Percentiles rank a stretch among this genome's conserved stretches.
Conservation (phyloP, 2,329 filamentous ascomycete genomes). For the Cladosporium cucumerinum region DNA sequence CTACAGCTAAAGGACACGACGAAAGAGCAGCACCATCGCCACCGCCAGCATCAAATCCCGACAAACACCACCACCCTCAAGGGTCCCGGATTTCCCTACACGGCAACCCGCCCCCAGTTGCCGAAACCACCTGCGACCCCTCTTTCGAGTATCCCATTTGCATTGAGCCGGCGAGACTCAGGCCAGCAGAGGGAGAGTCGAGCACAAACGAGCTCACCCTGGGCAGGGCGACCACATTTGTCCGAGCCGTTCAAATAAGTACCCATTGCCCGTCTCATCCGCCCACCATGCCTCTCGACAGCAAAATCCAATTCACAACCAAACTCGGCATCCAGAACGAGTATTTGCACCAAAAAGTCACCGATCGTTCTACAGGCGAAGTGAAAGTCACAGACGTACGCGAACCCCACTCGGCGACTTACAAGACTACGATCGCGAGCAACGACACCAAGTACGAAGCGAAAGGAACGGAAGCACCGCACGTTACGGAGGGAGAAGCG, state of each 20-base stretch:
- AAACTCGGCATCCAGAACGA: slow-evolving; percentile 41
- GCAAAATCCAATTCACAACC: slow-evolving; percentile 37
- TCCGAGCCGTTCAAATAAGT: slow-evolving; percentile 1
- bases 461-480: slow-evolving; percentile 28
- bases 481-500: slow-evolving; percentile 20
- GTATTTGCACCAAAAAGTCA: slow-evolving; percentile 38
- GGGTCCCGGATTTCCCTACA: slow-evolving; percentile 3
- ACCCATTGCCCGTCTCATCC: neutral
- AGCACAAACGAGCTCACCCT: neutral
- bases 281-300: slow-evolving; percentile 5
- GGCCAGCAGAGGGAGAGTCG: neutral
- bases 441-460: slow-evolving; percentile 37
- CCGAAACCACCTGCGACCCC: slow-evolving; percentile 7
- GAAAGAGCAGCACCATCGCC: neutral
- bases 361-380: slow-evolving; percentile 36
- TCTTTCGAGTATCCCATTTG: slow-evolving; percentile 16
- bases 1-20: neutral
- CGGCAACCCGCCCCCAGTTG: slow-evolving; percentile 8
- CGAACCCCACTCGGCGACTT: slow-evolving; percentile 34
- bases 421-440: slow-evolving; percentile 34
- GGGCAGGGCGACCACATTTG: slow-evolving; percentile 5
- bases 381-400: slow-evolving; percentile 36
- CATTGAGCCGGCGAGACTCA: neutral
- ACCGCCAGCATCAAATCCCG: neutral
- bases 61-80: neutral